Conservation (phyloP, 2,329 filamentous ascomycete species). For the Bipolaris cookei region DNA sequence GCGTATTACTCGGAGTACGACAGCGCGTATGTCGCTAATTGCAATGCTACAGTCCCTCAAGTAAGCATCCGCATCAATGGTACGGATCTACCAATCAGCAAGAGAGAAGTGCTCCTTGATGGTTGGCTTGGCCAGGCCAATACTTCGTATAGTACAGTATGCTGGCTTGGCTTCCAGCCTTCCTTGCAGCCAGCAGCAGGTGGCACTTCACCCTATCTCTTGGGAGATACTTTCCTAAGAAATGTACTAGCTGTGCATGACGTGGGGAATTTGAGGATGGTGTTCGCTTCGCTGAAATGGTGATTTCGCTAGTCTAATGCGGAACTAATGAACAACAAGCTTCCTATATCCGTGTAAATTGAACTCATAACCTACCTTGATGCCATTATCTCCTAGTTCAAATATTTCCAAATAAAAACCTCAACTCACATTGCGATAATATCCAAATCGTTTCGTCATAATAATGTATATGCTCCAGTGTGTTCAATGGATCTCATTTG, state of each 20-base stretch:
- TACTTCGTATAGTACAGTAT: background rate
- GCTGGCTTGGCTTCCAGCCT: background rate
- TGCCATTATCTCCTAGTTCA: background rate
- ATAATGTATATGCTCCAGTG: too few relatives aligned
- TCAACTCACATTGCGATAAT: background rate
- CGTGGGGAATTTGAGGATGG: background rate
- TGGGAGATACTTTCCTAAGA: background rate
- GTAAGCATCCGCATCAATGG: slow-evolving; percentile 3
- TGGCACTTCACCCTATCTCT: background rate
- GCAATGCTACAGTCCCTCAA: background rate
- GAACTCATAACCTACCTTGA: background rate
- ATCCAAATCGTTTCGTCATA: background rate
- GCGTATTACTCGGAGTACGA: background rate
- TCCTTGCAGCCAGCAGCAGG: background rate
- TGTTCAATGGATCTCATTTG: too few relatives aligned
- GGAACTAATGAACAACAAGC: background rate
- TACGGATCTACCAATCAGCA: background rate
- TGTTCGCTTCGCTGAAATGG: slow-evolving; percentile 1
- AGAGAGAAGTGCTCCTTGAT: slow-evolving; percentile 1
- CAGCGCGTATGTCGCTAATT: background rate
- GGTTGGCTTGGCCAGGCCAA: background rate
- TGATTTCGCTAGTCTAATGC: background rate
- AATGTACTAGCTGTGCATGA: slow-evolving; percentile 1
- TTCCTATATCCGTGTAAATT: background rate
- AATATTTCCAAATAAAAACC: background rate